A percentile compares a stretch with the other conserved stretches of the same genome.
Conservation (phyloP, 208 protist species). For the Perkinsela sp. region DNA sequence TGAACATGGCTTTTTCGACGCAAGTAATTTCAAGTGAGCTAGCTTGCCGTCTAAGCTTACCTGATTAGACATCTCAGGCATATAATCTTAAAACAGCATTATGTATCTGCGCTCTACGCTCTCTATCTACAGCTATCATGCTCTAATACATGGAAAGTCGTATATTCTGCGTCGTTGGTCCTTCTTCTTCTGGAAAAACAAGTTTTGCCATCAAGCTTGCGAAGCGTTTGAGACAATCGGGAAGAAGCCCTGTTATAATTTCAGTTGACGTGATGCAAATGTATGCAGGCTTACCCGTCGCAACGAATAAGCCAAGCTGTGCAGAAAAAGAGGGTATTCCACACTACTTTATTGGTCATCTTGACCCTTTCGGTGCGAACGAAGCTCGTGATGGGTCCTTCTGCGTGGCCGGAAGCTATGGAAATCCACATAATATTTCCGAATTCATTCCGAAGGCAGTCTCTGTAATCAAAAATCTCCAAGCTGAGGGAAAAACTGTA, state of each 20-base stretch:
- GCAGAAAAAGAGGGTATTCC: constrained; percentile 8
- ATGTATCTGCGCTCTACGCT: no score
- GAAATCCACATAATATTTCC: not conserved
- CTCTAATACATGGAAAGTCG: not conserved
- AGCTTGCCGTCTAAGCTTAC: no score
- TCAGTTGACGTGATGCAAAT: constrained; percentile 13
- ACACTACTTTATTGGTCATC: constrained; percentile 9
- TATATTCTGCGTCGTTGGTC: constrained; percentile 8
- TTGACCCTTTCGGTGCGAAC: constrained; percentile 4
- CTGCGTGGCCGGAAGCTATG: not conserved
- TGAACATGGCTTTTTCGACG: no score
- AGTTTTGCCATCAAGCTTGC: constrained; percentile 11
- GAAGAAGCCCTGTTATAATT: constrained; percentile 6
- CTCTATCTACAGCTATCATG: no score
- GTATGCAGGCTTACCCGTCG: constrained; percentile 12
- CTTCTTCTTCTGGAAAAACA: constrained; percentile 11
- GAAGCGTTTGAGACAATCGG: not conserved
- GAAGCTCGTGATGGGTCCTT: not conserved
- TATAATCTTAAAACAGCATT: no score
- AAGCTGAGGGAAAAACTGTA: not conserved
- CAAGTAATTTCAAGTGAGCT: no score
- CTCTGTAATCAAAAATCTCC: constrained; percentile 6
- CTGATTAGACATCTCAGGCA: no score
- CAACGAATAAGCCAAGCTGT: constrained; percentile 10
- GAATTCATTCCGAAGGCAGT: constrained; percentile 2